A percentile compares a stretch with the other conserved stretches of the same genome.
Conservation (phyloP, 495 filamentous ascomycete species). For the Talaromyces proteolyticus region DNA sequence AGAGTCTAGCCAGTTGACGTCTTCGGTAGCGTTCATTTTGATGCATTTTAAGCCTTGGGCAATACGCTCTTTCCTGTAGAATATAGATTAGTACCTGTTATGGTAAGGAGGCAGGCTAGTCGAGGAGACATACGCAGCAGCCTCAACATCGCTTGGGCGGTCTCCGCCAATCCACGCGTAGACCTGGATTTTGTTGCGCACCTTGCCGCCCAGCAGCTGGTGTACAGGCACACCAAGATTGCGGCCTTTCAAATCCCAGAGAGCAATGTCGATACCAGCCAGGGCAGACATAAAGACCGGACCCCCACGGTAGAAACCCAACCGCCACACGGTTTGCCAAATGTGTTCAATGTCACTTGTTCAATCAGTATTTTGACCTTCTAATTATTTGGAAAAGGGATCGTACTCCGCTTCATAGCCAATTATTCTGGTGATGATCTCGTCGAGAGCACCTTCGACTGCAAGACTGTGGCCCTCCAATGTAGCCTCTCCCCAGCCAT, state of each 20-base stretch:
- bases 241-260: conserved; percentile 71
- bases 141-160: conserved; percentile 63
- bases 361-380: background rate
- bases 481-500: conserved; percentile 76
- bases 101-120: background rate
- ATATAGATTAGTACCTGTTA: background rate
- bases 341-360: conserved; percentile 75
- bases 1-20: conserved; percentile 74
- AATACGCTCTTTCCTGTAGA: conserved; percentile 47
- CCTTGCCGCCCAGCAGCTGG: conserved; percentile 70
- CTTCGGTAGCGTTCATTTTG: conserved; percentile 82
- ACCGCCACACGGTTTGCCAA: conserved; percentile 67
- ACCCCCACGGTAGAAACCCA: conserved; percentile 75
- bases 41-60: conserved; percentile 66
- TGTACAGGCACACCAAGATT: conserved; percentile 63
- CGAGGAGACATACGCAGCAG: conserved; percentile 45
- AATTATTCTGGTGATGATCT: conserved; percentile 54
- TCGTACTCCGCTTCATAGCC: conserved; percentile 69
- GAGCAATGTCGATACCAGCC: conserved; percentile 73
- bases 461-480: conserved; percentile 73
- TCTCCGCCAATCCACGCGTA: conserved; percentile 89
- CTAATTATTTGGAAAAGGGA: background rate
- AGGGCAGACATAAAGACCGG: conserved; percentile 80
- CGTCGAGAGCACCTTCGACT: conserved; percentile 69
- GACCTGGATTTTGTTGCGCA: conserved; percentile 66